phyloP scores from a whole-genome alignment of 2,329 filamentous ascomycete genomes.

The Mariannaea elegans region DNA sequence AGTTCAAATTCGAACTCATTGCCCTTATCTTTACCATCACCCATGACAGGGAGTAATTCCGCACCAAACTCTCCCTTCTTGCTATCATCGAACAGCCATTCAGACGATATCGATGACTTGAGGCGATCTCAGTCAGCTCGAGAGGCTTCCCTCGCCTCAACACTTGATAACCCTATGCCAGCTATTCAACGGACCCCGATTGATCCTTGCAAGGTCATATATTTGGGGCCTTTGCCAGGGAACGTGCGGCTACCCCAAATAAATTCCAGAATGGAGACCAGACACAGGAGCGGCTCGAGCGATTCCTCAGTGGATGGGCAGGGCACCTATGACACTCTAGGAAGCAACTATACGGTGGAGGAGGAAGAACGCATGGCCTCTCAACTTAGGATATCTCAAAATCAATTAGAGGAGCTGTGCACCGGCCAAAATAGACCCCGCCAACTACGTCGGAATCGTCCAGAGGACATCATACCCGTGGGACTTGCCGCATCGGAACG shows the following conservation, averaged over 20 bases:
- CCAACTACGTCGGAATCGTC: neutral
- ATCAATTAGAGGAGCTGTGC: neutral
- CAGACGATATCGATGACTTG: constrained; percentile 16
- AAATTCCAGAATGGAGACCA: neutral
- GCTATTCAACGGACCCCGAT: constrained; percentile 60
- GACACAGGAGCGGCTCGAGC: constrained; percentile 9
- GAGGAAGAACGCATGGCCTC: constrained; percentile 51
- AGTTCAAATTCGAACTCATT: constrained; percentile 46
- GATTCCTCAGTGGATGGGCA: constrained; percentile 9
- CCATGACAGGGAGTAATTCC: constrained; percentile 47
- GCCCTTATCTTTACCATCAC: constrained; percentile 56
- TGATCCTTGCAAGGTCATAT: constrained; percentile 62
- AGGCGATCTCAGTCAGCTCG: constrained; percentile 17
- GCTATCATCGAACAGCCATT: constrained; percentile 22
- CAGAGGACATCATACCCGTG: constrained; percentile 10
- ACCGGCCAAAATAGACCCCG: neutral
- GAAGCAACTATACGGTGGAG: constrained; percentile 66
- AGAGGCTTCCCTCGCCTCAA: constrained; percentile 12
- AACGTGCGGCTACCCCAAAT: constrained; percentile 49
- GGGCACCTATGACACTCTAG: constrained; percentile 54
- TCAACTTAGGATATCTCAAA: constrained; percentile 32
- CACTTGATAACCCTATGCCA: constrained; percentile 15
- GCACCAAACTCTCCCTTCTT: constrained; percentile 29
- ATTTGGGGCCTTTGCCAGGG: constrained; percentile 62
- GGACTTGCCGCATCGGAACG: neutral